Conservation (phyloP, 768 basidiomycete genomes). For the Podaxis pistillaris region DNA sequence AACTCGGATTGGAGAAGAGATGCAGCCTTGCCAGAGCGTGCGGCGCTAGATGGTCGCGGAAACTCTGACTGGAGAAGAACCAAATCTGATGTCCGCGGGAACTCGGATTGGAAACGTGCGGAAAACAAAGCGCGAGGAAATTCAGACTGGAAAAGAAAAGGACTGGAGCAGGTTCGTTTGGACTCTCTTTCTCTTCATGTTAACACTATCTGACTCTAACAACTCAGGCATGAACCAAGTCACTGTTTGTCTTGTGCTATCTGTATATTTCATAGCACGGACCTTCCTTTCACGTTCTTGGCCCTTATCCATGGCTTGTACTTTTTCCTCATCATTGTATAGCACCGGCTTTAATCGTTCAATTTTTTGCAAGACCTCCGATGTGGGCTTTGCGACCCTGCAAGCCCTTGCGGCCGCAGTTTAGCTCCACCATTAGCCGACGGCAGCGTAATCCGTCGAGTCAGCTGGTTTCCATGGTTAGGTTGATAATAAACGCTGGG, state of each 20-base stretch:
- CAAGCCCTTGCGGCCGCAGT: background rate
- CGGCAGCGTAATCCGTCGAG: background rate
- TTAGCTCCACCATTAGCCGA: background rate
- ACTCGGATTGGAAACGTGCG: conserved; percentile 25
- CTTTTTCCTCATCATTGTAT: background rate
- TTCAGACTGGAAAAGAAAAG: conserved; percentile 19
- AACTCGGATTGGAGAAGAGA: conserved; percentile 14
- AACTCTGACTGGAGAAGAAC: conserved; percentile 18
- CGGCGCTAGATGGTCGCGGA: conserved; percentile 5
- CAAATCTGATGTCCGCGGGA: conserved; percentile 15
- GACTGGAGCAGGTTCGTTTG: conserved; percentile 3
- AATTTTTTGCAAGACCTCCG: too few relatives aligned
- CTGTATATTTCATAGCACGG: background rate
- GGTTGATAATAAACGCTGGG: background rate
- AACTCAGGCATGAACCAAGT: background rate
- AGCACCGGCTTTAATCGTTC: too few relatives aligned
- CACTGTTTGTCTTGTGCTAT: background rate
- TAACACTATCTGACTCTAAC: background rate
- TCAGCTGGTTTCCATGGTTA: background rate
- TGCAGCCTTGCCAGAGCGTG: conserved; percentile 9
- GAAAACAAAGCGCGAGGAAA: conserved; percentile 15
- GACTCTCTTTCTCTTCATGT: background rate
- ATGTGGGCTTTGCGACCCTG: too few relatives aligned
- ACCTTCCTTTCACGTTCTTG: background rate
- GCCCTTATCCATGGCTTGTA: background rate